phyloP scores from a whole-genome alignment of 768 basidiomycete species.

The Collybia nuda region DNA sequence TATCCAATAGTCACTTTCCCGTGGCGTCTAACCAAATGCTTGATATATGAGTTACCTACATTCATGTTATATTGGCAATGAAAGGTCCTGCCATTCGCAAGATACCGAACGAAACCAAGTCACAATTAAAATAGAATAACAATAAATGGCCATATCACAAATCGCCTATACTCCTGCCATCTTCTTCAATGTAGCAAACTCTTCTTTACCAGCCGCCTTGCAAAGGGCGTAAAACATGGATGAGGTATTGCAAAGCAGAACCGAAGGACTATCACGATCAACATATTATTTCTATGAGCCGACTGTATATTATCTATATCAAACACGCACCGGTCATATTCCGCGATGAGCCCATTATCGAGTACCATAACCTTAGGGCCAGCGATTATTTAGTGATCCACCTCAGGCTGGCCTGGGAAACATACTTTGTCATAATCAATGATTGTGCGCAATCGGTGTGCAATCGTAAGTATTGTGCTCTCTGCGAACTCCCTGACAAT shows the following conservation, averaged over 20 bases:
- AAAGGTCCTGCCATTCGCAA: too few relatives aligned
- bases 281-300: slow-evolving; percentile 1
- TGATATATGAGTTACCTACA: too few relatives aligned
- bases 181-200: slow-evolving; percentile 67
- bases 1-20: too few relatives aligned
- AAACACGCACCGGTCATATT: slow-evolving; percentile 60
- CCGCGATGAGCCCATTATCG: slow-evolving; percentile 75
- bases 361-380: slow-evolving; percentile 67
- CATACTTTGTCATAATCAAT: slow-evolving; percentile 82
- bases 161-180: slow-evolving; percentile 49
- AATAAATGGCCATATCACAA: too few relatives aligned
- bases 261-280: slow-evolving; percentile 39
- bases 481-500: slow-evolving; percentile 65
- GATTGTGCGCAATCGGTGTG: slow-evolving; percentile 74
- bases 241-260: slow-evolving; percentile 50
- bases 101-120: too few relatives aligned
- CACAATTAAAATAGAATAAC: too few relatives aligned
- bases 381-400: slow-evolving; percentile 54
- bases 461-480: slow-evolving; percentile 82
- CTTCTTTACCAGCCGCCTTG: slow-evolving; percentile 70
- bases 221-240: slow-evolving; percentile 71
- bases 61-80: too few relatives aligned
- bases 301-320: not conserved
- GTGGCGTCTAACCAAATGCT: too few relatives aligned
- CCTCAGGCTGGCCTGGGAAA: slow-evolving; percentile 7